Percentiles rank a stretch among this genome's conserved stretches.
phyloP scores from a whole-genome alignment of 2,329 filamentous ascomycete genomes.

The Aspergillus sp. region DNA sequence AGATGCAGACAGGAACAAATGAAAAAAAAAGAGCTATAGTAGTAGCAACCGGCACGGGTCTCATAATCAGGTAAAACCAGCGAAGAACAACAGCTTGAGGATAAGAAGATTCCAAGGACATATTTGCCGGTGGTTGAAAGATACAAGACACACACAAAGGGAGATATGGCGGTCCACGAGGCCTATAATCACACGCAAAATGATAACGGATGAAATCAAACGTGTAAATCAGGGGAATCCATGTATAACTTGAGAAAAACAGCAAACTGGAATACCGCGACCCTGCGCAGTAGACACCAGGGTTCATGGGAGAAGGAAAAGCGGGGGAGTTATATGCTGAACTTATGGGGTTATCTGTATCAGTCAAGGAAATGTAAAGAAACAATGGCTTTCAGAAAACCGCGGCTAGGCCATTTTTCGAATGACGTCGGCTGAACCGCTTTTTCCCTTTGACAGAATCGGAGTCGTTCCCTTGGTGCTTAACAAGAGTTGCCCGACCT shows the following conservation, averaged over 20 bases:
- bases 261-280: conserved; percentile 19
- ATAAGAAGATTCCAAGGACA: conserved; percentile 17
- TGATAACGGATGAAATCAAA: conserved; percentile 18
- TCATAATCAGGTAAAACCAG: conserved; percentile 24
- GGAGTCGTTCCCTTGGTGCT: conserved; percentile 50
- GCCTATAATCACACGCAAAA: conserved; percentile 20
- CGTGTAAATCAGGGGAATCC: conserved; percentile 23
- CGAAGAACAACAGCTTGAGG: conserved; percentile 23
- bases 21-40: conserved; percentile 17
- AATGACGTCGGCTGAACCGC: conserved; percentile 88
- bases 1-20: conserved; percentile 26
- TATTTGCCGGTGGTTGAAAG: not conserved
- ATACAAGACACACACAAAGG: conserved; percentile 10
- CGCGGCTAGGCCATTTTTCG: conserved; percentile 89
- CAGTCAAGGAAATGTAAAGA: conserved; percentile 64
- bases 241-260: conserved; percentile 19
- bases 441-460: conserved; percentile 64
- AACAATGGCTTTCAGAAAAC: conserved; percentile 65
- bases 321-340: conserved; percentile 3
- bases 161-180: conserved; percentile 25
- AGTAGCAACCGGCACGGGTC: conserved; percentile 19
- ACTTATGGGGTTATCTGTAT: conserved; percentile 10
- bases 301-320: conserved; percentile 3
- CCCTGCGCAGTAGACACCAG: conserved; percentile 21
- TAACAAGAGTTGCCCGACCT: conserved; percentile 51